Evolutionary conservation across 345 rosid genomes (phyloP), one percentile per base, ranked within the genome.

Genomic region (Salix dunnii): DNA sequence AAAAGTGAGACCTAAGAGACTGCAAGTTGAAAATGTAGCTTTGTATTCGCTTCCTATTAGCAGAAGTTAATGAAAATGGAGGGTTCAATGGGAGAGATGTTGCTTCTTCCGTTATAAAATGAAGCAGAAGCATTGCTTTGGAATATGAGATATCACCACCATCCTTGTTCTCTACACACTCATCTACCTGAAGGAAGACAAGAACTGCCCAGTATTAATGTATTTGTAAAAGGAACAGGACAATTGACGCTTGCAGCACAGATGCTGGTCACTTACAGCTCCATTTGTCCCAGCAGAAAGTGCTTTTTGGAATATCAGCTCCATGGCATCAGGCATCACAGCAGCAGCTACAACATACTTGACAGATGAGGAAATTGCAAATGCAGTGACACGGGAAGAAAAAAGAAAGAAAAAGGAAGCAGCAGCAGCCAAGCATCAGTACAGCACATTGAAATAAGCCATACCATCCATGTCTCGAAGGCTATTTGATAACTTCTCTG

Each of bases 311-410:
- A 88, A 90, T 78, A 90, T 85, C 72, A 84, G 83, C 68, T 91
- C 92, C 94, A 91, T 91, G 63, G 94, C 91, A 77, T 92, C 91
- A 63, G 96, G 96, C 92, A 92, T 90, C 81, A 87, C 84, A 42
- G 88, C 84, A 72, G 86, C 72, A 73, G 87, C 96, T 91, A 88
- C 76, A 82, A 80, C 72, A 66, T 43, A 78, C 68, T 69, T 67
- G 75, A 67, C 20, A 72, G 27, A 51, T 53, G 17, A 77, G 71
- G 43, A 76, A 77, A 77, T 13, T 31, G 21, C 72, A 76, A 79
- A 77, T n/a, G 48, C 46, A 64, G 66, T 49, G 71, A 58, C 33
- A 40, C 71, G 8, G 87, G 62, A 66, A 33, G 43, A 33, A 31
- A 20, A 2, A 17, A 72, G 33, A n/a, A 38, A 67, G 36, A 6